These are phyloP conservation scores for Phaeolepiota aurea DNA, from an alignment of 768 basidiomycete genomes.

Conservation along the genomic window DNA sequence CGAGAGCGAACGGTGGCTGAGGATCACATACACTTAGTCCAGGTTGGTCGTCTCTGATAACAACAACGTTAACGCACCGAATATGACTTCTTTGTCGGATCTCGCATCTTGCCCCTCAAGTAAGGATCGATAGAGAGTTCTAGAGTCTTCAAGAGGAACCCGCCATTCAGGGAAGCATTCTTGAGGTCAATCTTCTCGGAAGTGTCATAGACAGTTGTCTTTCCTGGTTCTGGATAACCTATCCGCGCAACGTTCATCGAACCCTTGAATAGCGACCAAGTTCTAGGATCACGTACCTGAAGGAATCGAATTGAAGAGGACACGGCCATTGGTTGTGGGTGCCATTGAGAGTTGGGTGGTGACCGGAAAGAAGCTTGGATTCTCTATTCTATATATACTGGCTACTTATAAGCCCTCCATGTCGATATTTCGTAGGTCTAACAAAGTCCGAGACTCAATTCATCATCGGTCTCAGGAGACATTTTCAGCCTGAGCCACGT, in stretches of 20 bases:
- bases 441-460: no score
- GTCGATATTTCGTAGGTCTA: no score
- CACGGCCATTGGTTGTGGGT: conserved; percentile 22
- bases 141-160: conserved; percentile 42
- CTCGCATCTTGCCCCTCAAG: conserved; percentile 30
- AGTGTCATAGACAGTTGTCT: conserved; percentile 36
- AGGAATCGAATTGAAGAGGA: conserved; percentile 28
- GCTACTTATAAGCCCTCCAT: no score
- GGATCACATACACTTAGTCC: not conserved
- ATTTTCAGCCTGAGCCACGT: no score
- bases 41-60: not conserved
- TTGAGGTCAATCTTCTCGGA: conserved; percentile 42
- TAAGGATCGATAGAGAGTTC: conserved; percentile 36
- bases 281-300: conserved; percentile 13
- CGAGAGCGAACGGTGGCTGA: conserved; percentile 19
- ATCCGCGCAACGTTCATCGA: conserved; percentile 1
- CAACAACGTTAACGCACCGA: conserved; percentile 7
- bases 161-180: conserved; percentile 32
- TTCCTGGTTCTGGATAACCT: conserved; percentile 35
- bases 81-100: conserved; percentile 17
- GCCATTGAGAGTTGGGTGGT: conserved; percentile 14
- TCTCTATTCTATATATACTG: no score
- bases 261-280: conserved; percentile 3
- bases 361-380: no score
- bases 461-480: no score